Percentiles rank a stretch among this genome's conserved stretches.
Conservation (phyloP, 345 rosid species). For the Raphanus raphanistrum region DNA sequence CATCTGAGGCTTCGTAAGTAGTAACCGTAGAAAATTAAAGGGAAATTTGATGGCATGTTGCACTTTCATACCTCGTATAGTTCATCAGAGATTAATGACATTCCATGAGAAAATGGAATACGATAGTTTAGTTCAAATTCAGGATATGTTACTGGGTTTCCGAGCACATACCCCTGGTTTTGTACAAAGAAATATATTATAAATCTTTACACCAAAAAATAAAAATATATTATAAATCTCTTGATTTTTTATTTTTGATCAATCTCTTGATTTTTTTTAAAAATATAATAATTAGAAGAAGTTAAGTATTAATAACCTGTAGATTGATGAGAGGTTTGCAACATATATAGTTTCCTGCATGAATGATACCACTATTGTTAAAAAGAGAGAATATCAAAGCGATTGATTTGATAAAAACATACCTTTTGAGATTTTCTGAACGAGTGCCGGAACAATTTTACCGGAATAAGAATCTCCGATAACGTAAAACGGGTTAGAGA, state of each 20-base stretch:
- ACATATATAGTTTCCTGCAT: conserved; percentile 18
- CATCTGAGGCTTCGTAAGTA: neutral
- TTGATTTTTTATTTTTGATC: neutral
- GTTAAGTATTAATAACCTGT: conserved; percentile 27
- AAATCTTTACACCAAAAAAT: neutral
- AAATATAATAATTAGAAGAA: neutral
- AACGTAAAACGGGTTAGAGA: conserved; percentile 50
- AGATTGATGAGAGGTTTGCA: conserved; percentile 38
- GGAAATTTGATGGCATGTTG: too few species aligned
- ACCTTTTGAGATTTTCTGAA: conserved; percentile 44
- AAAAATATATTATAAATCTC: neutral
- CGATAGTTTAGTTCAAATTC: conserved; percentile 37
- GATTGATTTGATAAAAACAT: neutral
- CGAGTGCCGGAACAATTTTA: conserved; percentile 49
- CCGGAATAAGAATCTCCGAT: conserved; percentile 75
- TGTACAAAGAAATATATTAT: neutral
- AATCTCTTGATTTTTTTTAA: neutral
- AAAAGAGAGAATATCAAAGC: neutral
- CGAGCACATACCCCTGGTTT: conserved; percentile 51
- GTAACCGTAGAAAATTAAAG: too few species aligned
- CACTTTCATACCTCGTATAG: conserved; percentile 43
- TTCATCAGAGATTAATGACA: conserved; percentile 37
- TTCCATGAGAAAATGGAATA: conserved; percentile 39
- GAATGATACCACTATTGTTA: neutral
- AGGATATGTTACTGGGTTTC: conserved; percentile 42